phyloP scores from a whole-genome alignment of 495 filamentous ascomycete species.

The Penicillium crystallinum region DNA sequence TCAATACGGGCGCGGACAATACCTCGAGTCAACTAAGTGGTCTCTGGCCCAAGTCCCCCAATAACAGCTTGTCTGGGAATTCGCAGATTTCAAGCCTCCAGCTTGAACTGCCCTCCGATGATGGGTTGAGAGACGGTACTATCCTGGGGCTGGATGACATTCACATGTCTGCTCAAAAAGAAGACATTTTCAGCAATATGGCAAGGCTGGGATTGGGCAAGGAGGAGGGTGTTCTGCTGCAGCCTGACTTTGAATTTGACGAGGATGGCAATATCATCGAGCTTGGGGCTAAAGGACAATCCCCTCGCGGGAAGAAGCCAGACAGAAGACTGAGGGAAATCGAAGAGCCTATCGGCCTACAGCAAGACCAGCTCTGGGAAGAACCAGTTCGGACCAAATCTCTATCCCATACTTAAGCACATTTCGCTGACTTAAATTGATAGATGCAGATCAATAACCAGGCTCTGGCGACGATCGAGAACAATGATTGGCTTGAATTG shows the following conservation, averaged over 20 bases:
- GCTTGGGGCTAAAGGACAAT: slow-evolving; percentile 18
- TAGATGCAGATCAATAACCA: slow-evolving; percentile 3
- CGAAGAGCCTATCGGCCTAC: neutral
- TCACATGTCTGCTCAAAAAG: slow-evolving; percentile 21
- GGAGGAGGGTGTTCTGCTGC: slow-evolving; percentile 49
- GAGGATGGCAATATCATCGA: slow-evolving; percentile 56
- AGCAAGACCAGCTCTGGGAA: neutral
- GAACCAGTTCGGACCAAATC: slow-evolving; percentile 19
- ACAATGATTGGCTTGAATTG: slow-evolving; percentile 16
- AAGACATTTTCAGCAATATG: slow-evolving; percentile 13
- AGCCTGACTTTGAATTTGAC: slow-evolving; percentile 62
- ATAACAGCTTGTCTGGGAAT: slow-evolving; percentile 23
- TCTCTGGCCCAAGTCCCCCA: slow-evolving; percentile 26
- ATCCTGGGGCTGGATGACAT: slow-evolving; percentile 19
- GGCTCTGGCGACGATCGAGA: neutral
- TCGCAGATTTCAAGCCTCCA: slow-evolving; percentile 26
- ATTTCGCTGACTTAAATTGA: neutral
- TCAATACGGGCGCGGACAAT: slow-evolving; percentile 10
- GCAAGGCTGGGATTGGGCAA: slow-evolving; percentile 26
- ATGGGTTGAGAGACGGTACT: slow-evolving; percentile 17
- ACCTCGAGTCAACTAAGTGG: slow-evolving; percentile 15
- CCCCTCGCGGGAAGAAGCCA: slow-evolving; percentile 11
- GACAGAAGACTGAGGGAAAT: neutral
- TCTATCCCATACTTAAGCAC: neutral
- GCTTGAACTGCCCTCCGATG: slow-evolving; percentile 31